These are phyloP conservation scores for Candolleomyces efflorescens DNA, from an alignment of 768 basidiomycete species.

Conservation along the genomic window DNA sequence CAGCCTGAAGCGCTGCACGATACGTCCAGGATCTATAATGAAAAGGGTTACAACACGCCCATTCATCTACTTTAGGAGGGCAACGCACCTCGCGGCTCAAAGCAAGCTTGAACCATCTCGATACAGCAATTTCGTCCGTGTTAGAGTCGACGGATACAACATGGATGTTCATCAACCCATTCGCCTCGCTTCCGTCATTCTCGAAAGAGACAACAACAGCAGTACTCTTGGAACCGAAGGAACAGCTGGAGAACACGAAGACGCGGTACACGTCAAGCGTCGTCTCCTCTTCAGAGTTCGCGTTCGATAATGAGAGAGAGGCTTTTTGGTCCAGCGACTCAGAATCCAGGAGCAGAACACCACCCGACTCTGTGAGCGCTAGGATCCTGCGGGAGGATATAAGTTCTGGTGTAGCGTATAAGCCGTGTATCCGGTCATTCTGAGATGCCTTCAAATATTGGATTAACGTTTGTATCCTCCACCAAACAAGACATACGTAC, in stretches of 20 bases:
- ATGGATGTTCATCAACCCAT: constrained; percentile 19
- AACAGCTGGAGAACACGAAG: constrained; percentile 15
- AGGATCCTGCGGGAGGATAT: constrained; percentile 17
- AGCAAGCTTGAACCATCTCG: constrained; percentile 21
- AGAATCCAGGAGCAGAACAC: constrained; percentile 18
- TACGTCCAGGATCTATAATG: constrained; percentile 30
- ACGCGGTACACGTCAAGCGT: constrained; percentile 13
- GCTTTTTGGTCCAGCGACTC: constrained; percentile 21
- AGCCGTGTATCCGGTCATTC: constrained; percentile 17
- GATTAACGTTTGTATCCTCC: neutral
- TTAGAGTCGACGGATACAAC: constrained; percentile 30
- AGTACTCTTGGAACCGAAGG: constrained; percentile 7
- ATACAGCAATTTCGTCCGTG: constrained; percentile 25
- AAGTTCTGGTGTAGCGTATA: constrained; percentile 20
- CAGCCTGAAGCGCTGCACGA: constrained; percentile 46
- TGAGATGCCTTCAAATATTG: constrained; percentile 11
- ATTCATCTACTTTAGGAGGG: constrained; percentile 3
- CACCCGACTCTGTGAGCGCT: constrained; percentile 18
- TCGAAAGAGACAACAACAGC: constrained; percentile 18
- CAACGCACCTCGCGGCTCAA: constrained; percentile 27
- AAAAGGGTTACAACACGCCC: neutral
- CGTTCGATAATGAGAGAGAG: constrained; percentile 7
- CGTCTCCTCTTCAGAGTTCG: neutral
- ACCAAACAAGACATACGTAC: constrained; percentile 32
- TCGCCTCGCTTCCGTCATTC: neutral